A percentile compares a stretch with the other conserved stretches of the same genome.
These are phyloP conservation scores for Beta corolliflora DNA, from an alignment of 179 eudicot species.

Conservation along the genomic window DNA sequence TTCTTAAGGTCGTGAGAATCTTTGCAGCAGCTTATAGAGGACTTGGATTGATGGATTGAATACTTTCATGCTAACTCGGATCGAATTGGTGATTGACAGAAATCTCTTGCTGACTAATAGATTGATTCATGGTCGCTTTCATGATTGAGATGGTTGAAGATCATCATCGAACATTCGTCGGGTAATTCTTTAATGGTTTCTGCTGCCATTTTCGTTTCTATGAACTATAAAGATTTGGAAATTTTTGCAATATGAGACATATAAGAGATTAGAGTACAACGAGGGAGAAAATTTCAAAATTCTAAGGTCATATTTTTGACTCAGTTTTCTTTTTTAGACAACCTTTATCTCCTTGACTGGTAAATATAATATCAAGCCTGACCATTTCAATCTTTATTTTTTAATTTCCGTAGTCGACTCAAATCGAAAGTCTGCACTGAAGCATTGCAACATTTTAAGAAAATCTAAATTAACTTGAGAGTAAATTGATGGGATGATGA, in stretches of 20 bases:
- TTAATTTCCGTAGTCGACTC: too few relatives aligned
- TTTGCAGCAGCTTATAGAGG: constrained; percentile 25
- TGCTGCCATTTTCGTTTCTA: constrained; percentile 21
- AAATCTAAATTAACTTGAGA: too few relatives aligned
- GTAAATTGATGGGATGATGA: too few relatives aligned
- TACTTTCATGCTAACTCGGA: constrained; percentile 22
- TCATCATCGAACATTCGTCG: constrained; percentile 42
- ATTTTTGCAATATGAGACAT: background rate
- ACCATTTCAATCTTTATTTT: background rate
- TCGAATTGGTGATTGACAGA: constrained; percentile 25
- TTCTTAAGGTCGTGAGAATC: constrained; percentile 28
- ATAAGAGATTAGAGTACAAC: background rate
- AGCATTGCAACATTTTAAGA: too few relatives aligned
- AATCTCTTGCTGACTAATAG: constrained; percentile 41
- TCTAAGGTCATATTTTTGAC: background rate
- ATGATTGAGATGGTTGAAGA: constrained; percentile 26
- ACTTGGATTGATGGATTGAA: constrained; percentile 19
- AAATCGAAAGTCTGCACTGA: too few relatives aligned
- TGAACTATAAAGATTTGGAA: background rate
- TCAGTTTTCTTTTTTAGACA: background rate
- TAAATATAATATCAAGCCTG: background rate
- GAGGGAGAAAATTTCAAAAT: background rate
- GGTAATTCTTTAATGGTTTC: constrained; percentile 21
- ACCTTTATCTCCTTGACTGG: background rate
- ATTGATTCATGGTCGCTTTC: constrained; percentile 27